Base-by-base conservation (phyloP, 352 stramenopile species). In the Pythium rhizo-oryzae region DNA sequence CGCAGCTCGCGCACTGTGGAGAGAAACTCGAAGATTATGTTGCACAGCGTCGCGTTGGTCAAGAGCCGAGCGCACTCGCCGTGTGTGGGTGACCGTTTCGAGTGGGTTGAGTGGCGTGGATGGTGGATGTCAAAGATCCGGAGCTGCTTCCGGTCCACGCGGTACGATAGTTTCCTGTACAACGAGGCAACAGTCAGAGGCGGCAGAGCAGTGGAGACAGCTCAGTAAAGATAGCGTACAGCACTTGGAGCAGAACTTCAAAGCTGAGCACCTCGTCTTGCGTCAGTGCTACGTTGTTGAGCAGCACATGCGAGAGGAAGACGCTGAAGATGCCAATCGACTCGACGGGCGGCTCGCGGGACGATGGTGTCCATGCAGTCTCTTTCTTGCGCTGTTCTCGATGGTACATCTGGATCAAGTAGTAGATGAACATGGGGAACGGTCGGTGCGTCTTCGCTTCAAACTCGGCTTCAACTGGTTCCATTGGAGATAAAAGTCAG, bases 391-490 rank as follows among this genome's bases (percentile, higher is more conserved):
- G 80, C 39, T 79, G 77, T 66, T 96, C 88, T 49, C 78, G 82
- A 63, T 93, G 86, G 69, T 93, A 96, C 75, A 93, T 96, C 56
- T 96, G 84, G 55, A 96, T 93, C 46, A 96, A 73, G 16, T 89
- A 70, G 59, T 84, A 78, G 43, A 96, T 71, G 59, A 93, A 96
- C 24, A 53, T 59, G 4, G 88, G 88, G 59, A 94, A 93, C 30
- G 88, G 88, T 0, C 85, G 85, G 47, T 93, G 77, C 28, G 78
- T 81, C 66, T 94, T 94, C 33, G 85, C 74, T 69, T 96, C 88
- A 75, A 94, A 93, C 74, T 96, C 88, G 78, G 77, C 84, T 81
- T 92, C 85, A 79, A 92, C 85, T 92, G 75, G 28, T 87, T 70
- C 37, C 37, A 43, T 43, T 4, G 11, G 8, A 43, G 37, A 16